Percentiles rank a stretch among this genome's conserved stretches.
phyloP scores from a whole-genome alignment of 1,284 basidiomycete species.

The Sporisorium graminicola region DNA sequence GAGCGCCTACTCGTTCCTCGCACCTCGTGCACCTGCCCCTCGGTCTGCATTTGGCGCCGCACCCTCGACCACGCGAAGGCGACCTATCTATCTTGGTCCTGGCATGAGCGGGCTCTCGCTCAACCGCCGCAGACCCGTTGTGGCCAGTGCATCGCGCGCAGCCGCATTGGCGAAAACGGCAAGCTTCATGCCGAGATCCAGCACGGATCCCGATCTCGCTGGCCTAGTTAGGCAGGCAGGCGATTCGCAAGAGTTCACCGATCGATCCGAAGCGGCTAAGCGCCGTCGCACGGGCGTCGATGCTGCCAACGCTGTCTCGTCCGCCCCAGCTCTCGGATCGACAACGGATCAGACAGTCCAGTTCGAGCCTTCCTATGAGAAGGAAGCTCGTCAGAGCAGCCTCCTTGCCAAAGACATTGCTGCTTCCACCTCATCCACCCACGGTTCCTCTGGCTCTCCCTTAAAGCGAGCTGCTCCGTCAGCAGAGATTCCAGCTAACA shows the following conservation, averaged over 20 bases:
- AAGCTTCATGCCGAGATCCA: conserved; percentile 31
- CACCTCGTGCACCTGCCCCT: conserved; percentile 33
- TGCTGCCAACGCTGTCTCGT: neutral
- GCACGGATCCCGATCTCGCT: conserved; percentile 42
- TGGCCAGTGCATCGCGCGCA: conserved; percentile 37
- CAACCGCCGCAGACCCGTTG: conserved; percentile 32
- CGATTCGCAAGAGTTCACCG: conserved; percentile 18
- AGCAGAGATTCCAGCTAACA: neutral
- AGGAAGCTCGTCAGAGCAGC: conserved; percentile 37
- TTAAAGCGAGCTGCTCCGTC: conserved; percentile 42
- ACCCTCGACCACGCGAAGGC: conserved; percentile 17
- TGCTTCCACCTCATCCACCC: conserved; percentile 6
- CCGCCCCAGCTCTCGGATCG: conserved; percentile 1
- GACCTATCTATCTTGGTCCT: conserved; percentile 50
- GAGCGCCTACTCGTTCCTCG: conserved; percentile 44
- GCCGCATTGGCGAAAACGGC: conserved; percentile 19
- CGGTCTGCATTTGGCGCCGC: conserved; percentile 8
- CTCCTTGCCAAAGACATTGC: conserved; percentile 37
- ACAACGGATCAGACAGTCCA: conserved; percentile 21
- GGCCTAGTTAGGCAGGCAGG: conserved; percentile 14
- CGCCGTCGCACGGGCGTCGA: conserved; percentile 33
- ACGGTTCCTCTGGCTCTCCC: conserved; percentile 7
- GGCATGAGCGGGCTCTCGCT: conserved; percentile 52
- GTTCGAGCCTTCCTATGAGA: conserved; percentile 38
- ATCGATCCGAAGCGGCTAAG: conserved; percentile 40